These are phyloP conservation scores for Albatrellus sp. DNA, from an alignment of 1,284 basidiomycete species.

Conservation along the genomic window DNA sequence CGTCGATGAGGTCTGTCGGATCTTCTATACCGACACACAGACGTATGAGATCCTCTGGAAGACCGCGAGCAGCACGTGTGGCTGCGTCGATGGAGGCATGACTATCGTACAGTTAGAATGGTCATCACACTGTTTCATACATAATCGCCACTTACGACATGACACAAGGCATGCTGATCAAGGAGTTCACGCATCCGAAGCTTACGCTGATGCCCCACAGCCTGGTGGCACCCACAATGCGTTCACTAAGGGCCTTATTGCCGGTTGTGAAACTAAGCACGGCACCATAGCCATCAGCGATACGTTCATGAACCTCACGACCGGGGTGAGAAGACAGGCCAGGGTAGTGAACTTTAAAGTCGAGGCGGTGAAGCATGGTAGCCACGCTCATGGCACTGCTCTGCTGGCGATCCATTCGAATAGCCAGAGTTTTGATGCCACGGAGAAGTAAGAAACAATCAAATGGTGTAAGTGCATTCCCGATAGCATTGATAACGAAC, in stretches of 20 bases:
- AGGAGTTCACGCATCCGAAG: conserved; percentile 95
- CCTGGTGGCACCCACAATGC: conserved; percentile 84
- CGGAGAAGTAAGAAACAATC: conserved; percentile 94
- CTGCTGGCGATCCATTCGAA: conserved; percentile 95
- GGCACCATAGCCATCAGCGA: conserved; percentile 84
- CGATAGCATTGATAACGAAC: conserved; percentile 92
- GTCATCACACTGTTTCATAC: background rate
- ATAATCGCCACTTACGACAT: conserved; percentile 75
- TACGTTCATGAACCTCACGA: conserved; percentile 78
- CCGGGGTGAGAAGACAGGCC: conserved; percentile 80
- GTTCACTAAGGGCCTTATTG: conserved; percentile 83
- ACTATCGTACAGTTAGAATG: conserved; percentile 26
- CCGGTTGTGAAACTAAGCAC: conserved; percentile 94
- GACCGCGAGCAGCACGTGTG: conserved; percentile 81
- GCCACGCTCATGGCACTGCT: conserved; percentile 78
- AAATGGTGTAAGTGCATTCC: conserved; percentile 93
- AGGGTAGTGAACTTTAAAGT: conserved; percentile 92
- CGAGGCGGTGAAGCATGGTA: conserved; percentile 75
- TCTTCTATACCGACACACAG: conserved; percentile 99
- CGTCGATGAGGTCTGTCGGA: conserved; percentile 84
- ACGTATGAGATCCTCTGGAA: conserved; percentile 96
- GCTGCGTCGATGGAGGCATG: conserved; percentile 97
- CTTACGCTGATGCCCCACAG: conserved; percentile 98
- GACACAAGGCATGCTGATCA: conserved; percentile 99
- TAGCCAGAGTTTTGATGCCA: conserved; percentile 92